phyloP scores from a whole-genome alignment of 176 grass and related monocot genomes.

The Ensete ventricosum region DNA sequence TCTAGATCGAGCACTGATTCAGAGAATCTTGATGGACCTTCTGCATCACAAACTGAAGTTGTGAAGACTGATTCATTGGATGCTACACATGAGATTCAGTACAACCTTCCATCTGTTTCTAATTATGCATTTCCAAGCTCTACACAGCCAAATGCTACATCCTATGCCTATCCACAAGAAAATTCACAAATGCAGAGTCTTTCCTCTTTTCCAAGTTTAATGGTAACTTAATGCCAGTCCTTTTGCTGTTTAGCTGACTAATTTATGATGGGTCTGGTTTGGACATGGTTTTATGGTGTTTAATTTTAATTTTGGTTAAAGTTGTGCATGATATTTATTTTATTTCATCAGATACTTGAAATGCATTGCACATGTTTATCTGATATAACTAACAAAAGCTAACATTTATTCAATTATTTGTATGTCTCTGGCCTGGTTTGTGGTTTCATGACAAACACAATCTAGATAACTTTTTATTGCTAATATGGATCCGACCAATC shows the following conservation, averaged over 20 bases:
- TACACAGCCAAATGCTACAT: slow-evolving; percentile 46
- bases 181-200: slow-evolving; percentile 64
- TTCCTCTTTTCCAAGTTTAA: slow-evolving; percentile 64
- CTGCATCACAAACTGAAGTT: slow-evolving; percentile 59
- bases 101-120: slow-evolving; percentile 70
- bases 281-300: neutral
- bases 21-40: slow-evolving; percentile 54
- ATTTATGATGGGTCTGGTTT: slow-evolving; percentile 3
- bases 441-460: too few relatives aligned
- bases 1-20: slow-evolving; percentile 41
- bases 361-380: neutral
- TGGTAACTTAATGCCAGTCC: slow-evolving; percentile 36
- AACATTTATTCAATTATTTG: too few relatives aligned
- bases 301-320: neutral
- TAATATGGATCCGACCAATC: too few relatives aligned
- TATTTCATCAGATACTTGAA: neutral
- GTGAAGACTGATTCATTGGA: slow-evolving; percentile 43
- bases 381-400: neutral
- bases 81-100: slow-evolving; percentile 54
- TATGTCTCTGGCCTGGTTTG: too few relatives aligned
- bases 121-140: slow-evolving; percentile 53
- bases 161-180: slow-evolving; percentile 48
- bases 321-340: neutral
- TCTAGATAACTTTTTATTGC: too few relatives aligned
- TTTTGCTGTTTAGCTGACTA: slow-evolving; percentile 11